Percentiles rank a stretch among this genome's conserved stretches.
phyloP scores from a whole-genome alignment of 2,329 filamentous ascomycete species.

The Aspergillus ibericus region DNA sequence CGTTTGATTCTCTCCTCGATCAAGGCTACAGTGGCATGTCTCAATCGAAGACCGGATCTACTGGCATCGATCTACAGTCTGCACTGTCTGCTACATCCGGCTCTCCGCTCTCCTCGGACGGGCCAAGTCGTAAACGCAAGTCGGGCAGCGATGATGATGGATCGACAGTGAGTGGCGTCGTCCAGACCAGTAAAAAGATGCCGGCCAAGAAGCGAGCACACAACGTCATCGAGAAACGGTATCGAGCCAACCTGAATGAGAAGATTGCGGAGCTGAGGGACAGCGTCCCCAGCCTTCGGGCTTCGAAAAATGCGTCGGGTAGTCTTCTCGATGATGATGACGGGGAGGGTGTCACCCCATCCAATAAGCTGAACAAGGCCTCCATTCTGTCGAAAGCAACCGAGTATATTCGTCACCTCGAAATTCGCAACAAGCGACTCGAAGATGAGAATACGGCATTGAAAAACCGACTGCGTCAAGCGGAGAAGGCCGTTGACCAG shows the following conservation, averaged over 20 bases:
- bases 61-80: slow-evolving; percentile 11
- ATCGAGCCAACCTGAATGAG: slow-evolving; percentile 93
- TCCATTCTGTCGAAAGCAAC: slow-evolving; percentile 94
- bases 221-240: slow-evolving; percentile 97
- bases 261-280: slow-evolving; percentile 92
- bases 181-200: slow-evolving; percentile 51
- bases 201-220: slow-evolving; percentile 88
- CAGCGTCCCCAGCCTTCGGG: slow-evolving; percentile 84
- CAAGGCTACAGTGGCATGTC: slow-evolving; percentile 7
- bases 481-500: slow-evolving; percentile 61
- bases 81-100: slow-evolving; percentile 21
- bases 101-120: slow-evolving; percentile 28
- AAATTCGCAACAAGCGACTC: slow-evolving; percentile 82
- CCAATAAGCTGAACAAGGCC: slow-evolving; percentile 97
- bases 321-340: slow-evolving; percentile 66
- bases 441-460: slow-evolving; percentile 77
- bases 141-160: slow-evolving; percentile 57
- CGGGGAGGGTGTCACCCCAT: slow-evolving; percentile 76
- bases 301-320: slow-evolving; percentile 60
- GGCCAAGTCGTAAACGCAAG: slow-evolving; percentile 65
- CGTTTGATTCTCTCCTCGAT: slow-evolving; percentile 20
- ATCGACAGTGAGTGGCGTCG: slow-evolving; percentile 30
- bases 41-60: slow-evolving; percentile 6
- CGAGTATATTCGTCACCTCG: slow-evolving; percentile 90
- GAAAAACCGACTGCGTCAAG: slow-evolving; percentile 76